A percentile compares a stretch with the other conserved stretches of the same genome.
phyloP scores from a whole-genome alignment of 768 basidiomycete species.

The Melanogaster broomeanus region DNA sequence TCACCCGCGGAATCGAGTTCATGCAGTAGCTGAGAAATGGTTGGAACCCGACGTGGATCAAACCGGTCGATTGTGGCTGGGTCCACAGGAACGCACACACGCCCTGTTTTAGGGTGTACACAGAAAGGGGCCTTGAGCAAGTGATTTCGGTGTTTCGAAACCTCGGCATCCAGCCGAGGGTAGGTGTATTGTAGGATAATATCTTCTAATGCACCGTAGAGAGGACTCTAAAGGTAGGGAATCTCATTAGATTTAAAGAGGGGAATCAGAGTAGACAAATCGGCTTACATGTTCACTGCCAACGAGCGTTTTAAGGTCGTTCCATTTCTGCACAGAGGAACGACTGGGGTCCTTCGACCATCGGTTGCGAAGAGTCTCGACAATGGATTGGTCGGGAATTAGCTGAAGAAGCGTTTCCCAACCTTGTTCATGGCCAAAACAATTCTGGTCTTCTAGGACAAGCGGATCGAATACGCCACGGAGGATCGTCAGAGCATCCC shows the following conservation, averaged over 20 bases:
- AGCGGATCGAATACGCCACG: slow-evolving; percentile 60
- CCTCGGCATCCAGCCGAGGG: slow-evolving; percentile 94
- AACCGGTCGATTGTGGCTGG: slow-evolving; percentile 75
- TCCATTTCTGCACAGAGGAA: slow-evolving; percentile 75
- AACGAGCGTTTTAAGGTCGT: slow-evolving; percentile 51
- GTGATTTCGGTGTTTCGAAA: slow-evolving; percentile 97
- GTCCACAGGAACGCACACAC: slow-evolving; percentile 93
- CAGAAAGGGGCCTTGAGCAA: slow-evolving; percentile 98
- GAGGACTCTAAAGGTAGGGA: slow-evolving; percentile 22
- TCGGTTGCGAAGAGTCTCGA: slow-evolving; percentile 47
- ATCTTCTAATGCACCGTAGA: slow-evolving; percentile 69
- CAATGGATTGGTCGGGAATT: slow-evolving; percentile 63
- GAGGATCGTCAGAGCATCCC: slow-evolving; percentile 55
- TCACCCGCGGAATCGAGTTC: slow-evolving; percentile 67
- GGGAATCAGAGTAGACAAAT: background rate
- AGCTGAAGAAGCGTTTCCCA: slow-evolving; percentile 75
- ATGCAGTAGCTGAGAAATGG: slow-evolving; percentile 75
- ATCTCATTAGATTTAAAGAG: background rate
- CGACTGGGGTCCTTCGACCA: slow-evolving; percentile 59
- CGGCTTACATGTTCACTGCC: slow-evolving; percentile 35
- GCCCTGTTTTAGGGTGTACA: slow-evolving; percentile 93
- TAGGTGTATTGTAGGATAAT: slow-evolving; percentile 93
- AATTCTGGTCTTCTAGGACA: slow-evolving; percentile 82
- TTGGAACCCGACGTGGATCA: slow-evolving; percentile 85
- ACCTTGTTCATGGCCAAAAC: slow-evolving; percentile 69